Conservation (phyloP, 2,329 filamentous ascomycete species). For the Xylaria sp. region DNA sequence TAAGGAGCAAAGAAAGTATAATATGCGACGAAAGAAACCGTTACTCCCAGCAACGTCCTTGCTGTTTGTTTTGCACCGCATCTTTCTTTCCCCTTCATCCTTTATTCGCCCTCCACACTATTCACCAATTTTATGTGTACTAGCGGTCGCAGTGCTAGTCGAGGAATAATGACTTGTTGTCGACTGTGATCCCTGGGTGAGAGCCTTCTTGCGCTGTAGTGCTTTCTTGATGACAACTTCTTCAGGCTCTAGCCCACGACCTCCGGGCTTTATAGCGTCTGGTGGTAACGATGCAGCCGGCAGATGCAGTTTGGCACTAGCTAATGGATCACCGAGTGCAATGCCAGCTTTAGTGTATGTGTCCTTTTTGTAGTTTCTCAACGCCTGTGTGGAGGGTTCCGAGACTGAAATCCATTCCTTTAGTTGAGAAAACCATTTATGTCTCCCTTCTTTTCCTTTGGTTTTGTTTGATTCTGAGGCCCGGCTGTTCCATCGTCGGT, state of each 20-base stretch:
- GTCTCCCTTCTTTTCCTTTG: constrained; percentile 40
- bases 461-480: constrained; percentile 30
- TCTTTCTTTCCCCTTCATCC: too few species aligned
- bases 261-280: constrained; percentile 53
- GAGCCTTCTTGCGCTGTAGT: constrained; percentile 40
- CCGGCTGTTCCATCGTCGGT: constrained; percentile 14
- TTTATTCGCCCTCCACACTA: neutral
- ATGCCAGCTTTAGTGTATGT: constrained; percentile 53
- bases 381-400: constrained; percentile 56
- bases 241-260: constrained; percentile 52
- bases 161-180: constrained; percentile 36
- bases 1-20: neutral
- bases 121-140: constrained; percentile 13
- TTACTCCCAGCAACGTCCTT: too few species aligned
- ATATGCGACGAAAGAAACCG: too few species aligned
- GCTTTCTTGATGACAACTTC: constrained; percentile 47
- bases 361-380: constrained; percentile 53
- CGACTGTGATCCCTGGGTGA: constrained; percentile 31
- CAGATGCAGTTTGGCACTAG: constrained; percentile 53
- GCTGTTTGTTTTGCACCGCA: too few species aligned
- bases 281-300: constrained; percentile 53
- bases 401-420: constrained; percentile 56
- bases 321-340: constrained; percentile 49
- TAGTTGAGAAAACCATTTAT: constrained; percentile 50
- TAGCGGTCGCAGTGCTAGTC: constrained; percentile 32